phyloP scores from a whole-genome alignment of 2,329 filamentous ascomycete genomes.

The Elsinoe batatas region DNA sequence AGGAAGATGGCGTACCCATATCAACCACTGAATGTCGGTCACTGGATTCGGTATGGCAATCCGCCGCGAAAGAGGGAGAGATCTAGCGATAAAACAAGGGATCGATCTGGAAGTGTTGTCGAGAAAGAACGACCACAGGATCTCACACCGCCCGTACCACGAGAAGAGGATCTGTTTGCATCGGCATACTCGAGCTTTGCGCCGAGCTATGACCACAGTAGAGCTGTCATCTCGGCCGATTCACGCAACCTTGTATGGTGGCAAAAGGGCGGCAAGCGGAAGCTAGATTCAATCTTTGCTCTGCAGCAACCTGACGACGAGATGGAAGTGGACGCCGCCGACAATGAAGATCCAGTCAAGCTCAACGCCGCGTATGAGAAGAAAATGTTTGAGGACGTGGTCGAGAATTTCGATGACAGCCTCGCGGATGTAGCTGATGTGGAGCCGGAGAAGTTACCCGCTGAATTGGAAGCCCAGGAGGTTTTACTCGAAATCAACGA shows the following conservation, averaged over 20 bases:
- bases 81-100: conserved; percentile 44
- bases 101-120: background rate
- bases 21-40: conserved; percentile 54
- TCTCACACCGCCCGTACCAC: conserved; percentile 34
- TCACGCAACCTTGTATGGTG: conserved; percentile 65
- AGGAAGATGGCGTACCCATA: conserved; percentile 52
- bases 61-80: conserved; percentile 32
- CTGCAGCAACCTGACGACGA: background rate
- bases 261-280: conserved; percentile 50
- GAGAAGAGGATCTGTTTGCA: conserved; percentile 62
- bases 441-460: conserved; percentile 20
- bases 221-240: conserved; percentile 58
- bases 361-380: conserved; percentile 17
- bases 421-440: conserved; percentile 16
- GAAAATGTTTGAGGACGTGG: conserved; percentile 21
- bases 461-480: conserved; percentile 29
- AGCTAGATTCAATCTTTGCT: background rate
- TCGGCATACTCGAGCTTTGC: conserved; percentile 74
- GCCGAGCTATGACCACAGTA: conserved; percentile 62
- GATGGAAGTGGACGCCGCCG: conserved; percentile 25
- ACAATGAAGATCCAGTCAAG: background rate
- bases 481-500: conserved; percentile 65
- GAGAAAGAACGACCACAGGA: conserved; percentile 15
- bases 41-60: conserved; percentile 51
- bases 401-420: conserved; percentile 20